These are phyloP conservation scores for Calonectria hongkongensis DNA, from an alignment of 2,329 filamentous ascomycete species.

Conservation along the genomic window DNA sequence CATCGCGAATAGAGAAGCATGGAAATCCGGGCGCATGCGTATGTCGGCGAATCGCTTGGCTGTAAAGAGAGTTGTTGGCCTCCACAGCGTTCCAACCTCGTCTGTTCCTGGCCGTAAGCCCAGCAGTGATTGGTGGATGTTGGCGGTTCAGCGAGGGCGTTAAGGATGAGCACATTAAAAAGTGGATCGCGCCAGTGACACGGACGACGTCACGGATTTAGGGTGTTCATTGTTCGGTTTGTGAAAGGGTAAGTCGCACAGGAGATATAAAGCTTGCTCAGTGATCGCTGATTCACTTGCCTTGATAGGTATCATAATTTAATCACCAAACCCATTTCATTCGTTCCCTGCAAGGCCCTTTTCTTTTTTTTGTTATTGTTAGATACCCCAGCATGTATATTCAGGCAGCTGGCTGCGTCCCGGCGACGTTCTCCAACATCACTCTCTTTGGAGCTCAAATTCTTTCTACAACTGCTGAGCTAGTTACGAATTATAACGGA, in stretches of 20 bases:
- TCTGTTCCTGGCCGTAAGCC: background rate
- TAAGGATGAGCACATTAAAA: constrained; percentile 20
- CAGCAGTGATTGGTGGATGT: constrained; percentile 16
- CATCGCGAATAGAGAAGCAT: constrained; percentile 3
- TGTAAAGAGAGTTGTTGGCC: background rate
- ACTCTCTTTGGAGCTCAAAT: constrained; percentile 20
- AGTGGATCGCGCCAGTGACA: constrained; percentile 9
- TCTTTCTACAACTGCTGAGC: constrained; percentile 10
- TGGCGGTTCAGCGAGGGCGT: constrained; percentile 7
- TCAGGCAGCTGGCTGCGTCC: constrained; percentile 14
- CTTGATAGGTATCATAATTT: background rate
- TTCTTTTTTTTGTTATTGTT: background rate
- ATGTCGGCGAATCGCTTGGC: constrained; percentile 16
- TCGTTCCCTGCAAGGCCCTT: constrained; percentile 6
- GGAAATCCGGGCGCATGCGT: background rate
- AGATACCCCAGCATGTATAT: constrained; percentile 15
- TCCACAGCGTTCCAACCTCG: background rate
- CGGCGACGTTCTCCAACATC: constrained; percentile 20
- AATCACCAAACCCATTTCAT: constrained; percentile 19
- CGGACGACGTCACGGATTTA: background rate
- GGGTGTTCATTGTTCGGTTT: background rate
- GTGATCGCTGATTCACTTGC: background rate
- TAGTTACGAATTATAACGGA: constrained; percentile 13
- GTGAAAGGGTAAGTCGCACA: background rate
- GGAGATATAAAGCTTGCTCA: constrained; percentile 1